Conservation (phyloP, 108 stramenopile species). For the Nannochloropsis granulata region DNA sequence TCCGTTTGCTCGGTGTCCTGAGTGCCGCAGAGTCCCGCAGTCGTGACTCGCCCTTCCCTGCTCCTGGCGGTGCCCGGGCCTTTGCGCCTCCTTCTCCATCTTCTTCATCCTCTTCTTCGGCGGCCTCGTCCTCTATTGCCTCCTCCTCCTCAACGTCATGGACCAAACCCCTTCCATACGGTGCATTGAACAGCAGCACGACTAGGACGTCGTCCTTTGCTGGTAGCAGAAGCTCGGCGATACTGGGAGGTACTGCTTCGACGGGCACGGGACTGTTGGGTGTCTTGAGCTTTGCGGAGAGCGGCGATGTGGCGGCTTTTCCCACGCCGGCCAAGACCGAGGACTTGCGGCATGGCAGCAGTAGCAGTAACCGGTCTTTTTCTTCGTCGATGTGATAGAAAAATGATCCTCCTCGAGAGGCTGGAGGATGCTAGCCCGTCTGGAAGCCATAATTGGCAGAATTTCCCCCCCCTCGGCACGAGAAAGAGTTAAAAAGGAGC, state of each 20-base stretch:
- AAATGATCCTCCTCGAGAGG: too few relatives aligned
- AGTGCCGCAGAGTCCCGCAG: neutral
- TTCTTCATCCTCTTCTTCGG: neutral
- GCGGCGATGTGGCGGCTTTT: neutral
- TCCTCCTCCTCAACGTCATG: neutral
- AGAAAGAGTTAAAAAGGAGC: too few relatives aligned
- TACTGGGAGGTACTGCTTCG: neutral
- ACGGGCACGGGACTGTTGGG: neutral
- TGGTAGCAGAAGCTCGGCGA: neutral
- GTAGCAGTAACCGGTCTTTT: neutral
- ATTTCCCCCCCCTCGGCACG: too few relatives aligned
- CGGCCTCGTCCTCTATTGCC: neutral
- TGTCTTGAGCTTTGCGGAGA: neutral
- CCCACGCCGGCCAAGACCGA: neutral
- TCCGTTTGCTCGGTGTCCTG: neutral
- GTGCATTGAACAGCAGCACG: neutral
- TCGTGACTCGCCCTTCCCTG: neutral
- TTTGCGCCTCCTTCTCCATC: neutral
- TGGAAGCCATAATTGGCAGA: too few relatives aligned
- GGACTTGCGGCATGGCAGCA: neutral
- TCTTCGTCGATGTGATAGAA: neutral
- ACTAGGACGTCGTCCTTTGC: neutral
- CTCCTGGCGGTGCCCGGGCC: neutral
- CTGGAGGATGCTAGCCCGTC: too few relatives aligned
- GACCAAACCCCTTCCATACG: neutral